Base-by-base conservation (phyloP, 495 filamentous ascomycete genomes). In the Aspergillus sparsus region DNA sequence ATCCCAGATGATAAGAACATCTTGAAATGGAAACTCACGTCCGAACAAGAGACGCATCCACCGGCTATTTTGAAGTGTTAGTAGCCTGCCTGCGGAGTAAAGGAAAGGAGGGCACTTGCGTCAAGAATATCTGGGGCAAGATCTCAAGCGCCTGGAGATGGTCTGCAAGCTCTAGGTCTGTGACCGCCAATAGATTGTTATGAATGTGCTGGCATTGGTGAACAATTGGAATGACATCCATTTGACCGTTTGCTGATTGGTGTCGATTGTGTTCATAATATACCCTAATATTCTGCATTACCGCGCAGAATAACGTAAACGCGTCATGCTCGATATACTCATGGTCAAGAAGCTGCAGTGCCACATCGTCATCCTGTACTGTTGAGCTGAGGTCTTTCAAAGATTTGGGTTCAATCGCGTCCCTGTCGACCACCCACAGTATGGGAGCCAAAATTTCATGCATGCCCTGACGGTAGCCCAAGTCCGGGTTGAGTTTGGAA, bases 401-500 rank as follows among this genome's bases (percentile, higher is more conserved):
- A 2, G 68, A 64, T 18, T 81, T 68, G 0, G 66, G 64, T n/a
- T 82, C 75, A 35, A 95, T 77, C 7, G 95, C 87, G 73, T 98
- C 94, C 58, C 86, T 82, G 55, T 91, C 87, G 11, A 98, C 77
- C 9, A 91, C 90, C 86, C 92, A 96, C 9, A 98, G 76, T 33
- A 98, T 86, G 5, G 95, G 93, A 0, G 93, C 94, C 16, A 97
- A 79, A 21, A 98, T 72, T 72, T 98, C 94, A 69, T 98, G 94
- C 92, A 98, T 98, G 15, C 94, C 94, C 75, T 98, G 94, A 31
- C 95, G 85, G 66, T 98, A 98, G 15, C 92, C 88, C 45, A 93
- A 78, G 64, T 89, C 87, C 11, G 87, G 89, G 64, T 97, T 93
- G 46, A 97, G 85, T 72, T 97, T 97, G 69, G 92, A 93, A 73